Evolutionary conservation across 768 basidiomycete genomes (phyloP).

Genomic region (Strobilomyces confusus): DNA sequence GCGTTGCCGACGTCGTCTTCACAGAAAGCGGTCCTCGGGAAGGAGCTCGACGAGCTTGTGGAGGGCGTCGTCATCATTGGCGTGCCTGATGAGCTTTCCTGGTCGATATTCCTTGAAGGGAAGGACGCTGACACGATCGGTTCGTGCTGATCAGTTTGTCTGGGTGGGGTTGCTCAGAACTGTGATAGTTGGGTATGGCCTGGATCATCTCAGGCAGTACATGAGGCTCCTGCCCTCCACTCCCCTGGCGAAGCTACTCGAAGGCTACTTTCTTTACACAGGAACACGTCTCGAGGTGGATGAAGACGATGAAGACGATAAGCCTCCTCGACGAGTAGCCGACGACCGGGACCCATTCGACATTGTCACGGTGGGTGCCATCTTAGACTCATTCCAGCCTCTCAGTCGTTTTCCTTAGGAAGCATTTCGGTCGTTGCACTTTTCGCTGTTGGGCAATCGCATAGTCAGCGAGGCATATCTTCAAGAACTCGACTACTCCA

Average conservation of each 20-base stretch:
- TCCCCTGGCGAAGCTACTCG: conserved; percentile 52
- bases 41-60: conserved; percentile 68
- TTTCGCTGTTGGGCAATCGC: conserved; percentile 65
- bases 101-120: conserved; percentile 74
- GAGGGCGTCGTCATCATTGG: conserved; percentile 72
- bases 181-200: conserved; percentile 57
- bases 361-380: conserved; percentile 51
- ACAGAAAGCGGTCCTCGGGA: conserved; percentile 46
- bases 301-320: conserved; percentile 19
- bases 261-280: conserved; percentile 65
- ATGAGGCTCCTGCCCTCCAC: conserved; percentile 60
- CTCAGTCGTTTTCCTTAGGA: conserved; percentile 41
- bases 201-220: conserved; percentile 53
- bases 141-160: conserved; percentile 33
- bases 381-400: neutral
- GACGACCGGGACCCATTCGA: conserved; percentile 55
- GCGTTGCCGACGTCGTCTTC: conserved; percentile 47
- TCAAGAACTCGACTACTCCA: conserved; percentile 67
- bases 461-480: conserved; percentile 64
- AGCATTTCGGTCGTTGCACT: conserved; percentile 43
- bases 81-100: conserved; percentile 77
- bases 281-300: conserved; percentile 43
- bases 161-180: neutral
- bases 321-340: conserved; percentile 2
- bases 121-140: conserved; percentile 64